Evolutionary conservation across 1,284 basidiomycete species (phyloP), one percentile per base, ranked within the genome.

Genomic region (Tranzscheliella williamsii): DNA sequence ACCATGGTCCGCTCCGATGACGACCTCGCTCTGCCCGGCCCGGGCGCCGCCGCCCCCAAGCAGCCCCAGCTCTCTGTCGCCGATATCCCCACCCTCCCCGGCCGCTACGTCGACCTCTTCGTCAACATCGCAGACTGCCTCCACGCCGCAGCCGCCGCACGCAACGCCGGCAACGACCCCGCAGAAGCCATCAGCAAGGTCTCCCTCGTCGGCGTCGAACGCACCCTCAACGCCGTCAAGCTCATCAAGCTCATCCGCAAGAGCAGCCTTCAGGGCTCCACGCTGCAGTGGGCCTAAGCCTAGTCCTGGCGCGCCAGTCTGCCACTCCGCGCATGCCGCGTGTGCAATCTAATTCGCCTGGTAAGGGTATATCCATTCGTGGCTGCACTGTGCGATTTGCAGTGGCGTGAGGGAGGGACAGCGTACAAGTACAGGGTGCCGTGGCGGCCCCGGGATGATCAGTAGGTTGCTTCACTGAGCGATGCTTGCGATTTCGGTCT

Each of bases 41-140:
- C 41, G 16, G 51, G 43, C 18, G 44, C 22, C 11, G 35, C 40
- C 2, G 54, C 62, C 4, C 55, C 65, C 2, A 64, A 47, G 5
- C 73, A 73, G 34, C 74, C 74, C 24, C 29, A 40, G 21, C 46
- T 76, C 32, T 60, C 53, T 4, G 54, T 54, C 7, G 45, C 47
- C 13, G 57, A 63, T 33, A 72, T 76, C 24, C 73, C 72, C 3
- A 76, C 68, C 3, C 37, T 75, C 24, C 72, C 71, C 4, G 74
- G 74, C 21, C 47, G 67, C 33, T 76, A 76, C 38, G 54, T 70
- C 20, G 56, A 65, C 37, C 60, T 73, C 23, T 76, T 73, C 40
- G 39, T 35, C n/a, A 74, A 75, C 23, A 38, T 76, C 7, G 71
- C 63, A 9, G 52, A 64, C 12, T 36, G 64, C 5, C 74, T 76